Conservation (phyloP, 805 yeast genomes). For the Hermanozyma aechmeae region DNA sequence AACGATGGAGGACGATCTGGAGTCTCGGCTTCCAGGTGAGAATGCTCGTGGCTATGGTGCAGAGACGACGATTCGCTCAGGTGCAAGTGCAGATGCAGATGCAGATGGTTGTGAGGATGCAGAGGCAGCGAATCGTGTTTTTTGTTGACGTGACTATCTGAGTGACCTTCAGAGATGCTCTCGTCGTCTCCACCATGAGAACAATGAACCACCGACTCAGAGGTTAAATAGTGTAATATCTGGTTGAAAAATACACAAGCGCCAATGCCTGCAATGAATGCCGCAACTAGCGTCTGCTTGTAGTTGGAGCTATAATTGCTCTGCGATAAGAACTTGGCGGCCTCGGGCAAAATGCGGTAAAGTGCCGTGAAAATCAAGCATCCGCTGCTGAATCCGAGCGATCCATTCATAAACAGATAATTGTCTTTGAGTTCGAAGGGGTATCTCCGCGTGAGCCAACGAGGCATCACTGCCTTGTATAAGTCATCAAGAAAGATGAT, state of each 20-base stretch:
- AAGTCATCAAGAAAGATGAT: constrained; percentile 55
- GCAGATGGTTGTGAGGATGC: too few relatives aligned
- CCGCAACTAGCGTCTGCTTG: neutral
- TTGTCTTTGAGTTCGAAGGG: constrained; percentile 51
- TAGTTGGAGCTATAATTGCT: neutral
- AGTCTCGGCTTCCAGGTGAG: constrained; percentile 5
- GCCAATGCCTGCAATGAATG: constrained; percentile 50
- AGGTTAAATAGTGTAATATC: constrained; percentile 62
- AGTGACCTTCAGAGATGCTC: too few relatives aligned
- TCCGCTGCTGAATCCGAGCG: constrained; percentile 74
- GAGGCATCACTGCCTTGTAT: constrained; percentile 35
- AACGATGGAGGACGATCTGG: too few relatives aligned
- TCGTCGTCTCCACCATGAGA: constrained; percentile 44
- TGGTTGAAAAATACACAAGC: constrained; percentile 54
- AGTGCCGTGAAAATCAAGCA: constrained; percentile 74
- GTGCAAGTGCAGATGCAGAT: too few relatives aligned
- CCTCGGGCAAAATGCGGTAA: constrained; percentile 68
- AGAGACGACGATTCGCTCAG: too few relatives aligned
- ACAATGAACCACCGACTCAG: constrained; percentile 81
- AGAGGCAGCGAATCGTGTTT: too few relatives aligned
- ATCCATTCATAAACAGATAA: constrained; percentile 58
- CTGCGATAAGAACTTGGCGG: constrained; percentile 41
- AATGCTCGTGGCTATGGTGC: constrained; percentile 7
- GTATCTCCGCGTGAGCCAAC: constrained; percentile 23
- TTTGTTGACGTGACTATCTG: too few relatives aligned